A percentile compares a stretch with the other conserved stretches of the same genome.
Conservation (phyloP, 768 basidiomycete genomes). For the Psilocybe cubensis region DNA sequence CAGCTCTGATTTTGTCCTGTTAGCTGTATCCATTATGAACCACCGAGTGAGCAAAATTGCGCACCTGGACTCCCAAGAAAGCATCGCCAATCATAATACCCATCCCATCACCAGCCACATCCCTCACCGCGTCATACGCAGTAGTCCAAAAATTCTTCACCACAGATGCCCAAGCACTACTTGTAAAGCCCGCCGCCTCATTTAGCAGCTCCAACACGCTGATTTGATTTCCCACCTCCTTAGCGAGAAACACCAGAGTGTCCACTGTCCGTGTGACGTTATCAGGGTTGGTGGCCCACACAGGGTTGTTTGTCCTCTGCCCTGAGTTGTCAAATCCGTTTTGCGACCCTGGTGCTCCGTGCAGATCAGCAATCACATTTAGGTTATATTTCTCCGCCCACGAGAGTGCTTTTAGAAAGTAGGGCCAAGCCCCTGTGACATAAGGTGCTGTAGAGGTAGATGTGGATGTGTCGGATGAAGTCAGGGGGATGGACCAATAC, state of each 20-base stretch:
- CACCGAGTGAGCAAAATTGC: slow-evolving; percentile 2
- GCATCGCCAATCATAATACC: slow-evolving; percentile 77
- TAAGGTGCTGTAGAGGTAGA: slow-evolving; percentile 56
- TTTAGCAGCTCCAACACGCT: slow-evolving; percentile 73
- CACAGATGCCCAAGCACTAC: slow-evolving; percentile 41
- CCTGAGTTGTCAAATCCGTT: slow-evolving; percentile 81
- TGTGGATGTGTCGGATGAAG: slow-evolving; percentile 52
- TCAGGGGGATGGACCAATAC: slow-evolving; percentile 80
- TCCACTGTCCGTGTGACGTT: slow-evolving; percentile 59
- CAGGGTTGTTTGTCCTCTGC: slow-evolving; percentile 55
- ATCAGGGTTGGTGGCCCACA: slow-evolving; percentile 58
- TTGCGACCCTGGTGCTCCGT: slow-evolving; percentile 71
- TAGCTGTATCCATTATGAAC: not conserved
- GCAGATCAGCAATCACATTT: slow-evolving; percentile 76
- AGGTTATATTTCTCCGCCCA: slow-evolving; percentile 67
- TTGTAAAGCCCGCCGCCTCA: slow-evolving; percentile 63
- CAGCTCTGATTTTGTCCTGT: slow-evolving; percentile 47
- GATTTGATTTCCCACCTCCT: slow-evolving; percentile 56
- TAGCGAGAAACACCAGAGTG: slow-evolving; percentile 55
- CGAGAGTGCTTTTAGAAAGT: slow-evolving; percentile 61
- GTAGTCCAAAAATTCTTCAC: slow-evolving; percentile 60
- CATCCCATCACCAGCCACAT: slow-evolving; percentile 47
- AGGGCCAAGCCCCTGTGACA: slow-evolving; percentile 69
- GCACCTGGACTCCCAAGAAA: slow-evolving; percentile 61
- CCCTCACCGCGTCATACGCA: slow-evolving; percentile 61